Evolutionary conservation across 2,329 filamentous ascomycete species (phyloP).

Genomic region (Bipolaris gigantea): DNA sequence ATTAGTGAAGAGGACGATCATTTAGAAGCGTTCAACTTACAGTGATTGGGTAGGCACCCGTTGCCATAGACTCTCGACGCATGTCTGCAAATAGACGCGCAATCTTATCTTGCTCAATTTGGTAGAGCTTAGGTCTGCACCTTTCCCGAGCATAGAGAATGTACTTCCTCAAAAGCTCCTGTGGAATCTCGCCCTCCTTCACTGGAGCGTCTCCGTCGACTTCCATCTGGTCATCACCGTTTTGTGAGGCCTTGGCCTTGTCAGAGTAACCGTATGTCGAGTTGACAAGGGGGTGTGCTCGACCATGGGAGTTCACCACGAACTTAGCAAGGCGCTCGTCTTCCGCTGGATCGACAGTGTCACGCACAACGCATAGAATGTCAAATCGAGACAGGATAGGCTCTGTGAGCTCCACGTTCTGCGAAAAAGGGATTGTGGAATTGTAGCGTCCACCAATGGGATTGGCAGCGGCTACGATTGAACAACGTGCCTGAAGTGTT

Average conservation of each 20-base stretch:
- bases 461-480: conserved; percentile 95
- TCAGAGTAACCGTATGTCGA: conserved; percentile 39
- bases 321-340: conserved; percentile 93
- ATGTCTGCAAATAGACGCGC: conserved; percentile 94
- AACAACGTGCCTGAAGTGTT: conserved; percentile 91
- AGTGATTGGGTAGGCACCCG: conserved; percentile 95
- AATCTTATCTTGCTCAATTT: conserved; percentile 97
- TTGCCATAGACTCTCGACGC: conserved; percentile 87
- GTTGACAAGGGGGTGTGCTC: conserved; percentile 70
- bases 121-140: conserved; percentile 88
- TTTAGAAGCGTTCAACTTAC: conserved; percentile 57
- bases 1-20: conserved; percentile 14
- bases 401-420: conserved; percentile 96
- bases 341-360: conserved; percentile 88
- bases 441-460: conserved; percentile 97
- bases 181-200: conserved; percentile 74
- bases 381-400: conserved; percentile 98
- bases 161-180: conserved; percentile 91
- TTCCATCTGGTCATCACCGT: conserved; percentile 53
- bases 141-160: conserved; percentile 92
- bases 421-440: conserved; percentile 89
- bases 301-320: conserved; percentile 90
- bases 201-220: conserved; percentile 54
- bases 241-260: conserved; percentile 25
- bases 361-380: conserved; percentile 91